Conservation (phyloP, 108 stramenopile species). For the Chaetoceros muelleri region DNA sequence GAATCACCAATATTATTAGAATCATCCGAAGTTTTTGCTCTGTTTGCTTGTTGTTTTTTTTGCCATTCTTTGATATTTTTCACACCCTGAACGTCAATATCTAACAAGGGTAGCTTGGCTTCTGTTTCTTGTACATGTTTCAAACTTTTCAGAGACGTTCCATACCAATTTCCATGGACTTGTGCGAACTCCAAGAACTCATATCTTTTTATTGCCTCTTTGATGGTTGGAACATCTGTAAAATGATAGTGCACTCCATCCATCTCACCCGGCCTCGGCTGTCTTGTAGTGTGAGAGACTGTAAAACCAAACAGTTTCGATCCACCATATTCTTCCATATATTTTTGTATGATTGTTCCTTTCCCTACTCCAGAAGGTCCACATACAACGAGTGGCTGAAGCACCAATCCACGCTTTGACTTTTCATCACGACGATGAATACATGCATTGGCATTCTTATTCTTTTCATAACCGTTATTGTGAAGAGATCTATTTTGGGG, state of each 20-base stretch:
- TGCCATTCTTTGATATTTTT: conserved; percentile 37
- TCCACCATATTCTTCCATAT: conserved; percentile 11
- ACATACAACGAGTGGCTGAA: conserved; percentile 29
- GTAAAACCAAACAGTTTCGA: conserved; percentile 48
- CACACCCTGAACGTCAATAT: conserved; percentile 92
- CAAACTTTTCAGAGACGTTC: conserved; percentile 78
- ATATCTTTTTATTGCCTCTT: neutral
- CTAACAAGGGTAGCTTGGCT: conserved; percentile 79
- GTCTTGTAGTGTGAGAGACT: conserved; percentile 85
- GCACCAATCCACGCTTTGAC: too few relatives aligned
- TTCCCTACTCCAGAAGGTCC: conserved; percentile 42
- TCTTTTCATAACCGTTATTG: too few relatives aligned
- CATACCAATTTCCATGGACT: conserved; percentile 96
- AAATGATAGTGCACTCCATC: conserved; percentile 92
- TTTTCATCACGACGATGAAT: too few relatives aligned
- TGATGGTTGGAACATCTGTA: conserved; percentile 26
- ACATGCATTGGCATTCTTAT: too few relatives aligned
- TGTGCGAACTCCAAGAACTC: conserved; percentile 87
- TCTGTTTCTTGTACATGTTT: conserved; percentile 29
- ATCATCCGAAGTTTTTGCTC: neutral
- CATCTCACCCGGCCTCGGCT: conserved; percentile 76
- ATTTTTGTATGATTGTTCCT: conserved; percentile 39
- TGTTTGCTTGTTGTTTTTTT: conserved; percentile 7
- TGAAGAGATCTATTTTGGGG: too few relatives aligned
- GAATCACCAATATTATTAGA: neutral